Base-by-base conservation (phyloP, 2,329 filamentous ascomycete species). In the Alternaria viburni region DNA sequence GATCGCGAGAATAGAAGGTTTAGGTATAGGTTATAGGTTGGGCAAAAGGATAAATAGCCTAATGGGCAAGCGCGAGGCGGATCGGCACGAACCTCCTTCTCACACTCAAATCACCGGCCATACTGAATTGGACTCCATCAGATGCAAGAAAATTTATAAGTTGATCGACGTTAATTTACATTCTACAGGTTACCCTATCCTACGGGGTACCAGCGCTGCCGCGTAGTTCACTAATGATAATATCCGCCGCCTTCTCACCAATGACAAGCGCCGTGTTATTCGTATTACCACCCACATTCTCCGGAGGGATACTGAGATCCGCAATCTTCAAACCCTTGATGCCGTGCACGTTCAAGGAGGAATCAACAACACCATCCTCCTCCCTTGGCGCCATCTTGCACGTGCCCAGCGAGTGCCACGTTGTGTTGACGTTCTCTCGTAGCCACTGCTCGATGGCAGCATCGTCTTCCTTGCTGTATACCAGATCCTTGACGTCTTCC, bases 221-320 rank as follows among this genome's bases (percentile, higher is more conserved):
- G 10, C 54, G 56, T 4, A 73, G 15, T 26, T 73, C 71, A 4
- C 43, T 51, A 10, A 73, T 51, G 32, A 78, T 75, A 3, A 77
- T 72, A 41, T 74, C 69, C 21, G 75, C 75, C 9, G 74, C 75
- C 66, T 74, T 77, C 64, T 77, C 75, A 2, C 75, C 74, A 55
- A 78, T 69, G 17, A 77, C 77, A 57, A 84, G 72, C 1, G 83
- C 82, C 1, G 82, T 83, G 43, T 83, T 82, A 57, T 83, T 82
- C 2, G 83, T 84, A 62, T 85, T 84, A 0, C 79, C 82, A 4
- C 79, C 83, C 5, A 85, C 81, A 61, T 82, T 82, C 61, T 78
- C 71, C 1, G 81, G 81, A 6, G 77, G 74, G 5, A 82, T 77
- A 64, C 71, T 77, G 67, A 85, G 54, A 77, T 85, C 83, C 9